Conservation (phyloP, 768 basidiomycete species). For the Panaeolus papilionaceus region DNA sequence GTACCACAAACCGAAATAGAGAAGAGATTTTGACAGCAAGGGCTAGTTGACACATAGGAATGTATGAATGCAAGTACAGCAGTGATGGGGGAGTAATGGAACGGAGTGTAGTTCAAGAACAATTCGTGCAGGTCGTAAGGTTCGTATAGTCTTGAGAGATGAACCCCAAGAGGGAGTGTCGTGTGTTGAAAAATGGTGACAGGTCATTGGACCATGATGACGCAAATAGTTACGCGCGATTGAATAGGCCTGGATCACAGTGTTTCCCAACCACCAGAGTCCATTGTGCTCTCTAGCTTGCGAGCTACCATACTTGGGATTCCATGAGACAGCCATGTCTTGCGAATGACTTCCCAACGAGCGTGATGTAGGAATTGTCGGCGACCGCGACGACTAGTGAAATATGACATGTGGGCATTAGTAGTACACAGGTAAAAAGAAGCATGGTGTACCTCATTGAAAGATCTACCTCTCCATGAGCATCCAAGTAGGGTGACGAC, state of each 20-base stretch:
- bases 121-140: background rate
- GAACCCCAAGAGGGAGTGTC: background rate
- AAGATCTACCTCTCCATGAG: constrained; percentile 92
- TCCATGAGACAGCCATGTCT: constrained; percentile 88
- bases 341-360: constrained; percentile 91
- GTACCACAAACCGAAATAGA: background rate
- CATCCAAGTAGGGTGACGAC: constrained; percentile 90
- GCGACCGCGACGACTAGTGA: constrained; percentile 72
- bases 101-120: background rate
- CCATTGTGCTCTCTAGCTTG: constrained; percentile 84
- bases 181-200: background rate
- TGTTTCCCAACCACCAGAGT: constrained; percentile 94
- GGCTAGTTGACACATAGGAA: constrained; percentile 6
- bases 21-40: background rate
- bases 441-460: constrained; percentile 76
- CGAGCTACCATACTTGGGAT: constrained; percentile 91
- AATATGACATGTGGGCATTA: constrained; percentile 10
- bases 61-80: constrained; percentile 2
- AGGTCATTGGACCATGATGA: background rate
- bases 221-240: too few species aligned
- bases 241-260: constrained; percentile 45
- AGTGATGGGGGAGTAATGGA: background rate
- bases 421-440: constrained; percentile 1
- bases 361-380: constrained; percentile 86
- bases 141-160: background rate